Evolutionary conservation across 805 yeast genomes (phyloP).

Genomic region (Maudiozyma bulderi): DNA sequence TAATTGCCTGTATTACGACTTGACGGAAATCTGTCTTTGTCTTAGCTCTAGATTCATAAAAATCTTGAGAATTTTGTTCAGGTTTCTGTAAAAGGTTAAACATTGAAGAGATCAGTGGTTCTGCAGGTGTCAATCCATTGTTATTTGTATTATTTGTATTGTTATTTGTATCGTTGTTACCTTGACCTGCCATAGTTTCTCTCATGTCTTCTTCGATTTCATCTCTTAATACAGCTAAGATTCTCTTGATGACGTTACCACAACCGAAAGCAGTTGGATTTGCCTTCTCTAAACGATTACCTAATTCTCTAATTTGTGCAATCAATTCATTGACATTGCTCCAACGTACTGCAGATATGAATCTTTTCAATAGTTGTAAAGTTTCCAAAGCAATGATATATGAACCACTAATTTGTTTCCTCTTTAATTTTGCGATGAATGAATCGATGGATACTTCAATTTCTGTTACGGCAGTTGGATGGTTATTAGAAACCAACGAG

Average conservation of each 20-base stretch:
- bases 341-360: slow-evolving; percentile 87
- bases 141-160: slow-evolving; percentile 8
- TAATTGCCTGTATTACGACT: slow-evolving; percentile 81
- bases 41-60: slow-evolving; percentile 5
- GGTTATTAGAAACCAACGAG: slow-evolving; percentile 1
- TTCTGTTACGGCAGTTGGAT: slow-evolving; percentile 18
- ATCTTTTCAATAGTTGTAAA: slow-evolving; percentile 77
- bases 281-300: slow-evolving; percentile 59
- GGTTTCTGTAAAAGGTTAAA: slow-evolving; percentile 67
- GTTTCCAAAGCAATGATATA: slow-evolving; percentile 77
- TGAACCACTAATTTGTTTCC: slow-evolving; percentile 78
- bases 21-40: slow-evolving; percentile 60
- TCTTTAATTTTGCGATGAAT: slow-evolving; percentile 52
- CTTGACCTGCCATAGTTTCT: slow-evolving; percentile 11
- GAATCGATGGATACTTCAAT: slow-evolving; percentile 34
- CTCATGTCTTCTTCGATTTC: slow-evolving; percentile 52
- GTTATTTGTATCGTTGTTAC: neutral
- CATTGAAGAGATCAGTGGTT: slow-evolving; percentile 71
- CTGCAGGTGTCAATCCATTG: slow-evolving; percentile 17
- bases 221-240: slow-evolving; percentile 77
- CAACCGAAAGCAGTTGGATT: slow-evolving; percentile 83
- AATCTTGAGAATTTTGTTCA: slow-evolving; percentile 16
- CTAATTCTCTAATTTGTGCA: slow-evolving; percentile 61
- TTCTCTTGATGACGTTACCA: slow-evolving; percentile 87
- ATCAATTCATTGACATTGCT: slow-evolving; percentile 64